Evolutionary conservation across 495 filamentous ascomycete genomes (phyloP).

Genomic region (Mytilinidion resinicola): DNA sequence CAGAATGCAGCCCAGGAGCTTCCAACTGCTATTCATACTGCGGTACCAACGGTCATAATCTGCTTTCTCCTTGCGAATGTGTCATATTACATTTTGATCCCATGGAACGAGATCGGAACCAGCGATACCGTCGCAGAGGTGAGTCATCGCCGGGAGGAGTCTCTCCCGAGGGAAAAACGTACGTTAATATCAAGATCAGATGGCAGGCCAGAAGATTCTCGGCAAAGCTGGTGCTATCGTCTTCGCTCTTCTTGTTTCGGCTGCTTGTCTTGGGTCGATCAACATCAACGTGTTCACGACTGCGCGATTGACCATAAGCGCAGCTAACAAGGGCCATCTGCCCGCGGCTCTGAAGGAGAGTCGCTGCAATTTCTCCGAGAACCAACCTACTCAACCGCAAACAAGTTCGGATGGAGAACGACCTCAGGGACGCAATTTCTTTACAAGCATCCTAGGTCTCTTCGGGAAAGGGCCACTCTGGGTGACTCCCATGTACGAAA

Average conservation of each 20-base stretch:
- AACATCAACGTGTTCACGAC: conserved; percentile 20
- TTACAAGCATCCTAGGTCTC: neutral
- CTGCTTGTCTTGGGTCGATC: conserved; percentile 21
- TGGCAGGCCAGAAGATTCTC: conserved; percentile 5
- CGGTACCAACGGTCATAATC: conserved; percentile 32
- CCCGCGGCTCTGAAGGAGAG: conserved; percentile 11
- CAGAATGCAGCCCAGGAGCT: conserved; percentile 26
- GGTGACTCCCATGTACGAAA: neutral
- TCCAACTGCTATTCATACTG: conserved; percentile 29
- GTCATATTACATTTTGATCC: conserved; percentile 18
- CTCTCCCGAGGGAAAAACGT: no score
- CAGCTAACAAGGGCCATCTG: conserved; percentile 16
- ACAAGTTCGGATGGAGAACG: neutral
- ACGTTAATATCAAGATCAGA: neutral
- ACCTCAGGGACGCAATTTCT: neutral
- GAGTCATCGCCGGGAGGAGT: no score
- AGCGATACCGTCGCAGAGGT: conserved; percentile 18
- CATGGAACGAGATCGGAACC: conserved; percentile 17
- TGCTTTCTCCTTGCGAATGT: conserved; percentile 28
- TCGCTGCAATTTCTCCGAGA: no score
- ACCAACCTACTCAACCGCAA: neutral
- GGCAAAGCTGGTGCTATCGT: conserved; percentile 12
- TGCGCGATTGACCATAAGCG: conserved; percentile 17
- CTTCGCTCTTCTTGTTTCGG: conserved; percentile 17
- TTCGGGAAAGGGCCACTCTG: conserved; percentile 7